Base-by-base conservation (phyloP, 495 filamentous ascomycete genomes). In the Trichoderma orchidacearum region DNA sequence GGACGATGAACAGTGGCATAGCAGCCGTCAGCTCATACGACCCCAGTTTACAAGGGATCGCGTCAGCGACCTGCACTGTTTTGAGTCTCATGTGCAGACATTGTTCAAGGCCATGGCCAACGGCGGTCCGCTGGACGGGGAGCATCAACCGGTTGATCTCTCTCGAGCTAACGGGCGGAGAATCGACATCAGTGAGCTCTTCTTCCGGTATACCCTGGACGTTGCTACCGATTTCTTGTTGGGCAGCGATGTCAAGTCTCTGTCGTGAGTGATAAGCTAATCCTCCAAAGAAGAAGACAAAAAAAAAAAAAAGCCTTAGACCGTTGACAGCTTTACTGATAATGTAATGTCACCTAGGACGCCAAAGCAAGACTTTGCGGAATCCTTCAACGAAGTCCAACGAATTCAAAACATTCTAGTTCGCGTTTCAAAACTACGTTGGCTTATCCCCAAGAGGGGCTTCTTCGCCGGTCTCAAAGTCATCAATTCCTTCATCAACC, bases 31-130 rank as follows among this genome's bases (percentile, higher is more conserved):
- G 59, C 75, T 93, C 12, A 82, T 95, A 54, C 75, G 89, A 5
- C 90, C 90, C 2, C 89, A 91, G 69, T 96, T 95, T 68, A 78
- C 82, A 53, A 82, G 86, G 55, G 86, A 93, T 57, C 84, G 89
- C 21, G 81, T 95, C 38, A 80, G 82, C 32, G 87, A 95, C 64
- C 75, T 94, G 9, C 80, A 90, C 34, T 80, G 84, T 53, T 91
- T 93, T 55, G 89, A 95, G 69, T 72, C 75, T 9, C 86, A 94
- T 69, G 78, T 90, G 3, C 74, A 84, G 62, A 78, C 80, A 45
- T 73, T 91, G 35, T 73, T 83, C 64, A 60, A 67, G 28, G 64
- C 73, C 52, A 82, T 90, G 31, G 74, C 73, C 0, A 77, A 81
- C 50, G 75, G 84, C 30, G 81, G 80, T 0, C 72, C 75, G 13